Evolutionary conservation across 2,329 filamentous ascomycete species (phyloP), one percentile per base, ranked within the genome.

Genomic region (Magnaporthiopsis incrustans): DNA sequence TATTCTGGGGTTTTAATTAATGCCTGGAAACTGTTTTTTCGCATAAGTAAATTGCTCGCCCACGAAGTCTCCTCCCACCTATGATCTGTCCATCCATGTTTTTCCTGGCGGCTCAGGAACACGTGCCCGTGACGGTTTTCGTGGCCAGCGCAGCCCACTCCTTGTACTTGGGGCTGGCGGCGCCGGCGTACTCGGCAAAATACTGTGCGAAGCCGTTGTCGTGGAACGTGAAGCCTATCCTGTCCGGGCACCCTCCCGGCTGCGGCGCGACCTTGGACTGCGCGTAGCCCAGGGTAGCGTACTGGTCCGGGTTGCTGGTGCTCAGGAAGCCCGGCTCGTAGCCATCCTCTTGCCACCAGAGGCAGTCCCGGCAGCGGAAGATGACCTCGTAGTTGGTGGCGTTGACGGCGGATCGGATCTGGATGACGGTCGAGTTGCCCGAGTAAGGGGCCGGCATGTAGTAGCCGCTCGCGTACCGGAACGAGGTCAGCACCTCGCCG

Each of bases 321-420:
- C 75, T 75, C 1, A 77, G 76, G 57, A 84, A 77, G 68, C 82
- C 74, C 15, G 35, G n/a, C 25, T 62, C 35, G 25, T 38, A 33
- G 7, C 38, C 44, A 2, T 56, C 50, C 38, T 50, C 61, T 2
- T 11, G 4, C 80, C 83, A 86, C 0, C 76, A 68, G 25, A 84
- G 76, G 71, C 84, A 86, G 68, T 79, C 78, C 68, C 85, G 74
- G 73, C 88, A 90, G 61, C 85, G 81, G 75, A 88, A 90, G n/a
- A 89, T 79, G 62, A 89, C 71, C 59, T 82, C 82, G 72, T 84
- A 90, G 67, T 82, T 76, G 26, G 82, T 84, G 14, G 78, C 77
- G 69, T 82, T 87, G 63, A 88, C 77, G 26, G 75, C 79, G 22
- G 82, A 80, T n/a, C 81, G 82, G 66, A 89, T 82, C 67, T 85